Percentiles rank a stretch among this genome's conserved stretches.
phyloP scores from a whole-genome alignment of 179 eudicot genomes.

The Pouteria campechiana region DNA sequence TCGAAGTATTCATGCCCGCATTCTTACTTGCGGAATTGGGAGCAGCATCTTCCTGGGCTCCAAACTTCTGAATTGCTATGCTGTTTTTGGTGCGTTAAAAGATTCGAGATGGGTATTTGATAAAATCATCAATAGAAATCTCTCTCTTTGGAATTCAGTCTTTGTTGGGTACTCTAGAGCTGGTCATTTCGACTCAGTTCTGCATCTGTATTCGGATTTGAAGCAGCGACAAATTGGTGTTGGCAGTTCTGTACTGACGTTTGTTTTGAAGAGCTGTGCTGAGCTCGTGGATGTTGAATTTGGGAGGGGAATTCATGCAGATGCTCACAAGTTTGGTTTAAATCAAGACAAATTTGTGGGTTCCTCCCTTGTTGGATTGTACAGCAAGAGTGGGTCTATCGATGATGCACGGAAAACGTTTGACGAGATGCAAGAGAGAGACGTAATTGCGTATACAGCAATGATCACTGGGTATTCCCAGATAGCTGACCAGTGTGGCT shows the following conservation, averaged over 20 bases:
- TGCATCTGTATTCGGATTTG: slow-evolving; percentile 7
- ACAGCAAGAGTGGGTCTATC: slow-evolving; percentile 4
- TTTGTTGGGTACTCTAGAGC: slow-evolving; percentile 14
- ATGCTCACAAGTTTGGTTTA: slow-evolving; percentile 12
- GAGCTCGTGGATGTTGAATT: slow-evolving; percentile 6
- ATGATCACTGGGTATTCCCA: slow-evolving; percentile 12
- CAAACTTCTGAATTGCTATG: slow-evolving; percentile 10
- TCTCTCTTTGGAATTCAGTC: slow-evolving; percentile 12
- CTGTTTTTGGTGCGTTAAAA: slow-evolving; percentile 4
- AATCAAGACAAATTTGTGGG: slow-evolving; percentile 10
- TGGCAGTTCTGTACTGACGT: slow-evolving; percentile 8
- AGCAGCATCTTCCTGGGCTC: slow-evolving; percentile 10
- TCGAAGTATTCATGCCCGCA: slow-evolving; percentile 10
- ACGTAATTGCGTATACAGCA: slow-evolving; percentile 15
- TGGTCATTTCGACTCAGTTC: slow-evolving; percentile 8
- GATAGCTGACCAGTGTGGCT: slow-evolving; percentile 3
- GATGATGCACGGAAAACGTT: slow-evolving; percentile 10
- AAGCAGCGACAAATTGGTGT: slow-evolving; percentile 6
- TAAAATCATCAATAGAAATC: slow-evolving; percentile 2
- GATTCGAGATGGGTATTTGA: slow-evolving; percentile 16
- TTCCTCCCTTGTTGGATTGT: slow-evolving; percentile 13
- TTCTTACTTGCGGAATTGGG: slow-evolving; percentile 7
- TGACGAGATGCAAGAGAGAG: slow-evolving; percentile 16
- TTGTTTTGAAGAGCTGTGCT: slow-evolving; percentile 9
- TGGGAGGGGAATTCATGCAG: slow-evolving; percentile 11